phyloP scores from a whole-genome alignment of 2,329 filamentous ascomycete genomes.

The Fusarium bulbicola region DNA sequence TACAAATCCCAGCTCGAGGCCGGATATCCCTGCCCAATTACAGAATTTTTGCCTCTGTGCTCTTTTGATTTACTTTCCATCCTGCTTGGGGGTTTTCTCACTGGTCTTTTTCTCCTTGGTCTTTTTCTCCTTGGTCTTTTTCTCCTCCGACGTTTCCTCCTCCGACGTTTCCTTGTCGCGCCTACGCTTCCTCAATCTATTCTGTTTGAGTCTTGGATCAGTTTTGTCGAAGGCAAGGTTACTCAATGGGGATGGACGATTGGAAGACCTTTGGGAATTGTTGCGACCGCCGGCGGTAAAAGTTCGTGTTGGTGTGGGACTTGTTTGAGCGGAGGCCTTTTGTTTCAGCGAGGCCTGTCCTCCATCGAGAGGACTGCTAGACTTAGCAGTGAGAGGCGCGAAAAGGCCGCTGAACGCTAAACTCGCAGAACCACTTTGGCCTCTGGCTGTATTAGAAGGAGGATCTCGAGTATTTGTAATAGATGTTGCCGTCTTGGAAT shows the following conservation, averaged over 20 bases:
- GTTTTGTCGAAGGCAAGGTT: fast-evolving
- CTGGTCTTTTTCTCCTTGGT: too few relatives aligned
- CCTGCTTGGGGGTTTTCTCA: not conserved
- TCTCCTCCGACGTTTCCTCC: not conserved
- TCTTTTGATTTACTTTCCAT: not conserved
- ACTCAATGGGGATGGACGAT: fast-evolving
- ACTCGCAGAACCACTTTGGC: fast-evolving
- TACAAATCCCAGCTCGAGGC: not conserved
- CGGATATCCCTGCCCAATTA: not conserved
- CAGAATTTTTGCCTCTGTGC: not conserved
- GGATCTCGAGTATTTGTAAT: fast-evolving
- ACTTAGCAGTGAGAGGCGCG: fast-evolving
- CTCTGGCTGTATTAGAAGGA: not conserved
- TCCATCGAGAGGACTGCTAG: not conserved
- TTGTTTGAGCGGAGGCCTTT: not conserved
- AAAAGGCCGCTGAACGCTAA: fast-evolving
- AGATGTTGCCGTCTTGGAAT: too few relatives aligned
- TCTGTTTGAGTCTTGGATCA: not conserved
- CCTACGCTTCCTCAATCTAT: fast-evolving
- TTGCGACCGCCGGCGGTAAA: not conserved
- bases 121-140: too few relatives aligned
- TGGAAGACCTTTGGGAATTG: fast-evolving
- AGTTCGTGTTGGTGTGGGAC: not conserved
- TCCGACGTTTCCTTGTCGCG: fast-evolving
- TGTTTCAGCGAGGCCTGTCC: not conserved